Base-by-base conservation (phyloP, 176 grass and related monocot species). In the Carex cristatella region DNA sequence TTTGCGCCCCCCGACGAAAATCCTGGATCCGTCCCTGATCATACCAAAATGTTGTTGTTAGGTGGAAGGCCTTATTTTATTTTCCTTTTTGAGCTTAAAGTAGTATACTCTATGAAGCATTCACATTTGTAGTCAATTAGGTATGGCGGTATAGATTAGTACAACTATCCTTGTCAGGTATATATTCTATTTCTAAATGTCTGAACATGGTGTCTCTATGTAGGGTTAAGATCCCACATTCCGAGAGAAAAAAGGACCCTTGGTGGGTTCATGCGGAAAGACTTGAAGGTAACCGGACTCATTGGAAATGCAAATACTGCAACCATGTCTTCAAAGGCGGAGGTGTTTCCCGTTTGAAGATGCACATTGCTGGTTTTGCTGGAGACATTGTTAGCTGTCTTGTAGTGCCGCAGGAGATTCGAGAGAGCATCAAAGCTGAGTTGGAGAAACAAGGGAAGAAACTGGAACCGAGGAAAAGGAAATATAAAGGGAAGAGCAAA, bases 281-380 rank as follows among this genome's bases (percentile, higher is more conserved):
- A 83, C 42, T 66, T 66, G 63, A 83, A 83, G 81, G 81, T 53
- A 18, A 2, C 44, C 12, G 38, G 64, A 10, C 27, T 65, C 81
- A 83, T 53, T 83, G 81, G 81, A 83, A 83, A 83, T 83, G 81
- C 61, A 83, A 83, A 69, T 83, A 83, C 40, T 83, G 81, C 18
- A 68, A 83, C 28, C 18, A 53, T 0, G 28, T 83, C 7, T 83
- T 44, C 38, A 83, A 69, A 83, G 81, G 81, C 3, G 81, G 81
- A 66, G 81, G 81, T 67, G 61, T 83, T 31, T 83, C 63, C 23
- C 81, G 81, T 51, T 65, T 83, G 40, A 83, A 83, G 48, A 83
- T 83, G 81, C 81, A 83, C 42, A 49, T 83, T 66, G 81, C 81
- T 4, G 81, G 81, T 51, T 53, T 69, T 83, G n/a, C n/a, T 15